A percentile compares a stretch with the other conserved stretches of the same genome.
Conservation (phyloP, 2,329 filamentous ascomycete genomes). For the Dactylellina cionopaga region DNA sequence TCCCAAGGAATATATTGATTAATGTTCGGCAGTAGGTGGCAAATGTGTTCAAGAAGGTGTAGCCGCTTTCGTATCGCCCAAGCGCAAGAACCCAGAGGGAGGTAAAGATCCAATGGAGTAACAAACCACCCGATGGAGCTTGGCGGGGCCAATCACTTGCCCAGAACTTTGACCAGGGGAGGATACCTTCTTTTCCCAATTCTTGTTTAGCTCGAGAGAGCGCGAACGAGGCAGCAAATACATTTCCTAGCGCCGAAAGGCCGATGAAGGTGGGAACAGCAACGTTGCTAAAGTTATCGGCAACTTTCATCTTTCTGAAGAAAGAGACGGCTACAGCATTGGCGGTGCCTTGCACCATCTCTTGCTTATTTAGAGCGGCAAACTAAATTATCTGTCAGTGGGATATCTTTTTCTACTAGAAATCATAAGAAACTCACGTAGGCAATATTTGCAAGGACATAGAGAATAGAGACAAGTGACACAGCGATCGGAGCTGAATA, state of each 20-base stretch:
- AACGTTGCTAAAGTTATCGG: conserved; percentile 64
- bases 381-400: conserved; percentile 60
- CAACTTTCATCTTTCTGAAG: conserved; percentile 70
- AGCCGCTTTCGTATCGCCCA: conserved; percentile 70
- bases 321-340: conserved; percentile 67
- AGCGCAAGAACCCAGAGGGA: conserved; percentile 73
- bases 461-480: conserved; percentile 69
- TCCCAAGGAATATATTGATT: conserved; percentile 67
- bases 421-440: conserved; percentile 60
- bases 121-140: conserved; percentile 69
- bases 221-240: conserved; percentile 70
- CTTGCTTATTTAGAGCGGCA: conserved; percentile 69
- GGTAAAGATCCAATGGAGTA: conserved; percentile 74
- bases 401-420: neutral
- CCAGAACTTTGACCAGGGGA: conserved; percentile 74
- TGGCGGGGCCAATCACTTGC: conserved; percentile 75
- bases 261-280: conserved; percentile 69
- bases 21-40: conserved; percentile 63
- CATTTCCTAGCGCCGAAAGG: conserved; percentile 71
- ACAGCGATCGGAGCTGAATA: conserved; percentile 70
- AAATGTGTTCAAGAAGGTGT: conserved; percentile 73
- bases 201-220: conserved; percentile 66
- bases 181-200: conserved; percentile 74
- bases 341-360: conserved; percentile 70
- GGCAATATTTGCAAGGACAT: conserved; percentile 72